Evolutionary conservation across 352 stramenopile genomes (phyloP).

Genomic region (Phytophthora sp.): DNA sequence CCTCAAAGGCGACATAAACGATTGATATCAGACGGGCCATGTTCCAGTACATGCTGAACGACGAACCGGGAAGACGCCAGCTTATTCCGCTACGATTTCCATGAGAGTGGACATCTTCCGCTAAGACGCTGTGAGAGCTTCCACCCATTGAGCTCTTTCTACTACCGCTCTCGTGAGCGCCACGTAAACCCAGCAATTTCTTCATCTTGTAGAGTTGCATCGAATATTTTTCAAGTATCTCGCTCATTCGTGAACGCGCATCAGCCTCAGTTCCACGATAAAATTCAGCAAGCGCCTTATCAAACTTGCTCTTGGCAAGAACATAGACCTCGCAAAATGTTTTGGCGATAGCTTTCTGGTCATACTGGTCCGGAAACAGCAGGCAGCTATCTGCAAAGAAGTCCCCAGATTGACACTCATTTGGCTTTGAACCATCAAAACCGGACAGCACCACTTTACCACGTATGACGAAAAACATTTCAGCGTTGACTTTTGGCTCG

Average conservation of each 20-base stretch:
- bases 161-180: slow-evolving; percentile 3
- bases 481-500: slow-evolving; percentile 69
- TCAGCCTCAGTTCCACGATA: slow-evolving; percentile 46
- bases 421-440: slow-evolving; percentile 48
- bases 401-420: slow-evolving; percentile 58
- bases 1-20: slow-evolving; percentile 65
- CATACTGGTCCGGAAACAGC: slow-evolving; percentile 54
- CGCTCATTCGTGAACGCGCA: slow-evolving; percentile 42
- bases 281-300: slow-evolving; percentile 59
- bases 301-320: slow-evolving; percentile 67
- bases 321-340: slow-evolving; percentile 85
- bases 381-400: slow-evolving; percentile 72
- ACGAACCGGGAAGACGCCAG: slow-evolving; percentile 55
- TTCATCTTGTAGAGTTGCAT: slow-evolving; percentile 78
- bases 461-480: slow-evolving; percentile 77
- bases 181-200: slow-evolving; percentile 67
- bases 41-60: slow-evolving; percentile 58
- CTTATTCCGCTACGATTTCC: neutral
- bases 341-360: slow-evolving; percentile 73
- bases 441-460: slow-evolving; percentile 53
- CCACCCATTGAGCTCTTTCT: slow-evolving; percentile 23
- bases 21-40: slow-evolving; percentile 40
- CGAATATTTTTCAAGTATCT: slow-evolving; percentile 57
- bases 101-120: neutral
- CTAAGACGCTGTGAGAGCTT: slow-evolving; percentile 6